A percentile compares a stretch with the other conserved stretches of the same genome.
Conservation (phyloP, 257 asterid genomes). For the Nicotiana sylvestris region DNA sequence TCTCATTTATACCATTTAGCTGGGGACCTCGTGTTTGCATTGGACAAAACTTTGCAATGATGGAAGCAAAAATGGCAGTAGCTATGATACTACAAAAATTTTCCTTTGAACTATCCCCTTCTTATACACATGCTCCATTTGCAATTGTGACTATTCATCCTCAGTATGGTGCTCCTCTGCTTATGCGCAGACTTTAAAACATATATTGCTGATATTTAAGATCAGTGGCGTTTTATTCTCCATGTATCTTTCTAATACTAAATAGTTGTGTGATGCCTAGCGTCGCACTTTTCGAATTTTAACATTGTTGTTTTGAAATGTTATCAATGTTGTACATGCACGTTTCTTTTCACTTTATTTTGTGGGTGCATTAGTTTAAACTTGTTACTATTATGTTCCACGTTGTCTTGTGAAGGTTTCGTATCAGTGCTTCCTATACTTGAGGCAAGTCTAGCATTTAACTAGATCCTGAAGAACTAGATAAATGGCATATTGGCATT, state of each 20-base stretch:
- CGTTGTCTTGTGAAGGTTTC: background rate
- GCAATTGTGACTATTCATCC: conserved; percentile 23
- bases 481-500: no score
- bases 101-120: conserved; percentile 27
- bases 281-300: background rate
- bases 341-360: background rate
- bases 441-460: background rate
- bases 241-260: background rate
- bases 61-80: conserved; percentile 30
- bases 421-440: background rate
- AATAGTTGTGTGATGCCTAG: background rate
- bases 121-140: conserved; percentile 35
- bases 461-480: background rate
- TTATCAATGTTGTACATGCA: background rate
- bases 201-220: background rate
- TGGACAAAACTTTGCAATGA: conserved; percentile 30
- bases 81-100: conserved; percentile 31
- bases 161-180: conserved; percentile 29
- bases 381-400: background rate
- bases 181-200: conserved; percentile 21
- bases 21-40: conserved; percentile 40
- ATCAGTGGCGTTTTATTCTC: background rate
- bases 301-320: background rate
- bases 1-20: conserved; percentile 27
- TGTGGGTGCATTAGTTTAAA: background rate